Base-by-base conservation (phyloP, 2,329 filamentous ascomycete species). In the Anisogramma anomala region DNA sequence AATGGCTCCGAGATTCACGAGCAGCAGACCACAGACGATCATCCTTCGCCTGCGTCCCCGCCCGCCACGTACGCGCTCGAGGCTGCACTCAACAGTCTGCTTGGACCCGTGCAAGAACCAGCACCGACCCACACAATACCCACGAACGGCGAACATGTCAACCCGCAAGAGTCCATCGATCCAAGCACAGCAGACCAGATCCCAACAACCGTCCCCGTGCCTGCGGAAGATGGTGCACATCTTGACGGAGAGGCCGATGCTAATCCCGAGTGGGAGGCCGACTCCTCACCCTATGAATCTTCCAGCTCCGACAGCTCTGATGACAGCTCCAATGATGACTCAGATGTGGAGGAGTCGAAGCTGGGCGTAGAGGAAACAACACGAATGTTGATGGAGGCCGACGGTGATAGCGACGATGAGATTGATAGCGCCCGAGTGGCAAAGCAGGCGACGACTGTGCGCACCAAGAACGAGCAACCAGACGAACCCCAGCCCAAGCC, bases 291-390 rank as follows among this genome's bases (percentile, higher is more conserved):
- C 0, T 82, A 82, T 54, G 76, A 79, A 53, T 84, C 80, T 5
- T 84, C 74, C 0, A 71, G 69, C 0, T 69, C 75, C 11, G 74
- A 72, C 4, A 70, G 65, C 54, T 68, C 62, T 51, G 78, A 76
- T 2, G 74, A 79, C 47, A 72, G 71, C 0, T 74, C 71, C n/a
- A 71, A 63, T 30, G 66, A 60, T 1, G 72, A 74, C 45, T 74
- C 71, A 39, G 78, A 77, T 45, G 74, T 74, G 22, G 86, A 86
- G 52, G 74, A 83, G 20, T 42, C 39, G 17, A 48, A 46, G 39
- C 69, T 88, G 31, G 80, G 80, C 40, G 75, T 87, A 2, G 85
- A 88, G 53, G 87, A 94, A 57, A 82, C 84, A 43, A 86, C 84
- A 1, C 79, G 81, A 25, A 77, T 94, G 36, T 67, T 96, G 17